Base-by-base conservation (phyloP, 2,329 filamentous ascomycete genomes). In the Verticillium tricorpus region DNA sequence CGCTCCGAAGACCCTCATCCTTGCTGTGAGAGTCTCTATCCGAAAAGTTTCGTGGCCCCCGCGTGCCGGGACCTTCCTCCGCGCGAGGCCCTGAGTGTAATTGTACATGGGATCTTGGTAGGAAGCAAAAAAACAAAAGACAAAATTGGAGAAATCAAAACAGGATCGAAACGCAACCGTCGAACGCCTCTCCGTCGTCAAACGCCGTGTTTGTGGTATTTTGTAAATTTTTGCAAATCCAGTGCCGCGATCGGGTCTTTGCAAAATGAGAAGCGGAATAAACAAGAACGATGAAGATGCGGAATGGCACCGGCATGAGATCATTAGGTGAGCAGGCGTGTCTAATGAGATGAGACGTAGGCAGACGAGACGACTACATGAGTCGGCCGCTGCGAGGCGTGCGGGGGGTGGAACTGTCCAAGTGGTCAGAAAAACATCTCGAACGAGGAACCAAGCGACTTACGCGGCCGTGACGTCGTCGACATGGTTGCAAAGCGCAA, bases 401-500 rank as follows among this genome's bases (percentile, higher is more conserved):
- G 63, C 68, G 74, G 7, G 72, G 78, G 14, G 71, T 79, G 62
- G 68, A 71, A 37, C 59, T 65, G 69, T 66, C 39, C 22, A 52
- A 11, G 63, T 58, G 28, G 57, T 61, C 59, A 61, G 67, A 65
- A 69, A 67, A 56, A 55, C 3, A 52, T 25, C 5, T 22, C 1
- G 5, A 63, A 56, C 50, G 39, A 31, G 58, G 39, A 17, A 52
- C 22, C 19, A 19, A 15, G 37, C 8, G 17, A 78, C 83, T 80
- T 74, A 87, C 84, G 79, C 77, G 61, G 79, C 82, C 5, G 84
- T 82, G 64, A 88, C 83, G 69, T 89, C 89, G 73, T 87, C 91
- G 71, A 96, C 90, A 72, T 96, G 92, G 73, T 97, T 96, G 77
- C 91, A 93, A 77, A 97, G 86, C 19, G 93, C 92, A 58, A 97